A percentile compares a stretch with the other conserved stretches of the same genome.
Evolutionary conservation across 805 yeast genomes (phyloP).

Genomic region (Nakazawaea peltata): DNA sequence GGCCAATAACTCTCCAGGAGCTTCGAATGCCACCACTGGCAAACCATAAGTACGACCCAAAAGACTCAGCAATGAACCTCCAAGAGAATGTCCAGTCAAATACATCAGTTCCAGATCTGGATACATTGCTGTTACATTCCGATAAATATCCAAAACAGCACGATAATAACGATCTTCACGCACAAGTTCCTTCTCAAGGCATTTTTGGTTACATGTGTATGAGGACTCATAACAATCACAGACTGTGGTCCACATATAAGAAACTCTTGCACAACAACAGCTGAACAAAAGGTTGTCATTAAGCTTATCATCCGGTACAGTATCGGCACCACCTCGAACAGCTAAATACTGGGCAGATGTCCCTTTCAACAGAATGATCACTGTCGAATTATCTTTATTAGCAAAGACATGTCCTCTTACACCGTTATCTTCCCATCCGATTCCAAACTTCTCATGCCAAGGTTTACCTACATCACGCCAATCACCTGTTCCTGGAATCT

Average conservation of each 20-base stretch:
- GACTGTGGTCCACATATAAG: constrained; percentile 89
- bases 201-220: constrained; percentile 81
- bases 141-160: constrained; percentile 69
- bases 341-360: constrained; percentile 77
- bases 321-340: constrained; percentile 47
- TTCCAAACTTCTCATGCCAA: constrained; percentile 47
- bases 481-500: constrained; percentile 66
- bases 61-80: constrained; percentile 78
- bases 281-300: constrained; percentile 88
- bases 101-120: constrained; percentile 59
- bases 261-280: constrained; percentile 92
- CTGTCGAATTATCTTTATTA: constrained; percentile 41
- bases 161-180: constrained; percentile 76
- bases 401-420: constrained; percentile 87
- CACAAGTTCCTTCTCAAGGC: constrained; percentile 70
- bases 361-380: constrained; percentile 82
- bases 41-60: constrained; percentile 85
- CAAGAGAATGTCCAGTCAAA: constrained; percentile 93
- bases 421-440: constrained; percentile 86
- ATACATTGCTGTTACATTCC: constrained; percentile 58
- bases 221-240: constrained; percentile 86
- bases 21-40: constrained; percentile 86
- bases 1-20: constrained; percentile 88
- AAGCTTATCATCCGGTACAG: constrained; percentile 69
- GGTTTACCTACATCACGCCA: constrained; percentile 75